Percentiles rank a stretch among this genome's conserved stretches.
Evolutionary conservation across 1,139 yeast genomes (phyloP).

Genomic region (Diutina neorugosa): DNA sequence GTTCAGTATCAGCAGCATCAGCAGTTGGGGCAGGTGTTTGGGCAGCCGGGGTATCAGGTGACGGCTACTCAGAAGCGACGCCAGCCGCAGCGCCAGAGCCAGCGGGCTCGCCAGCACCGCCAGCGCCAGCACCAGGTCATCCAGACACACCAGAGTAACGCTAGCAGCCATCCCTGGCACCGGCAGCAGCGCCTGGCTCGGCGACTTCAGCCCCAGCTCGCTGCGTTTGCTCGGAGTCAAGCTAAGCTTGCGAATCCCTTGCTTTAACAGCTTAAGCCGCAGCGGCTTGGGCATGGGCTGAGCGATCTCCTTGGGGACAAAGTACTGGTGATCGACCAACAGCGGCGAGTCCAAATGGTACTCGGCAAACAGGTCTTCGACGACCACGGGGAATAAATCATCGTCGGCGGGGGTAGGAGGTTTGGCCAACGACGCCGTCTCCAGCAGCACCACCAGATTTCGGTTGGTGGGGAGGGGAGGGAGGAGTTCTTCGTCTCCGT

Average conservation of each 20-base stretch:
- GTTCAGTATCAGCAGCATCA: neutral
- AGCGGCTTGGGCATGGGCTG: conserved; percentile 5
- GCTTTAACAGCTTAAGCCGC: conserved; percentile 25
- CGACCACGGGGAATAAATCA: conserved; percentile 2
- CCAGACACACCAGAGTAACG: neutral
- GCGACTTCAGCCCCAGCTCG: neutral
- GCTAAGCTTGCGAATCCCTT: conserved; percentile 21
- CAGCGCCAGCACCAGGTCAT: neutral
- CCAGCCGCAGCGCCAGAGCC: neutral
- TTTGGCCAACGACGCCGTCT: neutral
- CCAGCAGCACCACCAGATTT: neutral
- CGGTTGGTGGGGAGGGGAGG: conserved; percentile 2
- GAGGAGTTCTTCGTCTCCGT: conserved; percentile 3
- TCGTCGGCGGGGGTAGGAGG: neutral
- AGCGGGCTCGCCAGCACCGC: neutral
- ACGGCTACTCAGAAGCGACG: neutral
- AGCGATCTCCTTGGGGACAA: conserved; percentile 5
- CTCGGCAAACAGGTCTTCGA: conserved; percentile 5
- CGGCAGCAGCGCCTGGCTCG: neutral
- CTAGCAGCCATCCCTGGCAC: neutral
- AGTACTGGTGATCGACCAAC: conserved; percentile 7
- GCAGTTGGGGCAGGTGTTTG: neutral
- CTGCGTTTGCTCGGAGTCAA: neutral
- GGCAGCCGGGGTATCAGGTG: neutral
- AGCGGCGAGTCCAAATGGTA: conserved; percentile 22